Conservation (phyloP, 805 yeast genomes). For the Saccharomycodes ludwigii region DNA sequence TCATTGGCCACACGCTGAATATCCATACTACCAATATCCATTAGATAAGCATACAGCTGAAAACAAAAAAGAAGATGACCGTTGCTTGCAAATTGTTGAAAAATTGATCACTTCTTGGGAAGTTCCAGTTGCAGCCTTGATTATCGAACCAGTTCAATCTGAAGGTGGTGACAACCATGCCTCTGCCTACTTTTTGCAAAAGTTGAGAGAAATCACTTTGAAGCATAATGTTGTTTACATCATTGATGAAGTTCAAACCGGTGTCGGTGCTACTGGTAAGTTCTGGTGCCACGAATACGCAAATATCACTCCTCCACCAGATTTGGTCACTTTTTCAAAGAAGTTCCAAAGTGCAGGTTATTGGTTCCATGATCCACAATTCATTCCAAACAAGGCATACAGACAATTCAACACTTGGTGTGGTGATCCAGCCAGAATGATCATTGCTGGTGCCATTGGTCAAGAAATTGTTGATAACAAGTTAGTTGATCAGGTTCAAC, state of each 20-base stretch:
- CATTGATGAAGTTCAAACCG: conserved; percentile 65
- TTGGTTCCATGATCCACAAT: conserved; percentile 45
- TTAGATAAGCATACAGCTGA: conserved; percentile 49
- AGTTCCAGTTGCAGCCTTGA: conserved; percentile 74
- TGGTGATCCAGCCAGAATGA: conserved; percentile 61
- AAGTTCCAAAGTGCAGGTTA: conserved; percentile 67
- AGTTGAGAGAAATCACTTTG: conserved; percentile 45
- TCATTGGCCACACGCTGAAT: conserved; percentile 94
- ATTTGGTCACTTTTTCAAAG: conserved; percentile 59
- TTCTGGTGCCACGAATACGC: conserved; percentile 68
- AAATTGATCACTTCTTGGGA: conserved; percentile 53
- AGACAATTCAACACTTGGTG: conserved; percentile 74
- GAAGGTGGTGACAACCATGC: conserved; percentile 75
- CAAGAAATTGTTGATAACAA: conserved; percentile 39
- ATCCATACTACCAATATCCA: conserved; percentile 79
- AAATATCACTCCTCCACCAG: conserved; percentile 48
- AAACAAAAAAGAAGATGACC: conserved; percentile 67
- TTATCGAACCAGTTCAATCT: conserved; percentile 78
- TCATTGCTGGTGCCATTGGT: conserved; percentile 48
- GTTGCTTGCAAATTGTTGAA: conserved; percentile 71
- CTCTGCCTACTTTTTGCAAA: conserved; percentile 46
- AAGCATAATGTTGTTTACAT: conserved; percentile 48
- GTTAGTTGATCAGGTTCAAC: conserved; percentile 34
- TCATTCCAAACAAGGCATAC: conserved; percentile 49
- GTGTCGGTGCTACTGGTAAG: conserved; percentile 62